Evolutionary conservation across 2,329 filamentous ascomycete species (phyloP).

Genomic region (Epichloe aotearoae): DNA sequence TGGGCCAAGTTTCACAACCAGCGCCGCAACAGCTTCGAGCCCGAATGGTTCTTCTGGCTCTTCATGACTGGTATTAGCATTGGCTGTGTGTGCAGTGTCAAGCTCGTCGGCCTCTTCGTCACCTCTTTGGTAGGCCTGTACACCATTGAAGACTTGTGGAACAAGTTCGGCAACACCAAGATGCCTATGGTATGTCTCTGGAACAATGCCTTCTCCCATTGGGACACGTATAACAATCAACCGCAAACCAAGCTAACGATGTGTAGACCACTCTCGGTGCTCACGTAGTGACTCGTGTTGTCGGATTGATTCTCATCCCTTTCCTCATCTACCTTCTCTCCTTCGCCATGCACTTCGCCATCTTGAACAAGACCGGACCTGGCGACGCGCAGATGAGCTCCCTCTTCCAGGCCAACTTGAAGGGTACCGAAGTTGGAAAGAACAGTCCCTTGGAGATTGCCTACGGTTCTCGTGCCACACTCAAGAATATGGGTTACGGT

Average conservation of each 20-base stretch:
- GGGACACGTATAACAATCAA: not conserved
- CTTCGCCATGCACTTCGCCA: slow-evolving; percentile 87
- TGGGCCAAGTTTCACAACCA: slow-evolving; percentile 94
- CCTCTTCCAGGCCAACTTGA: slow-evolving; percentile 92
- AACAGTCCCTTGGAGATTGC: slow-evolving; percentile 90
- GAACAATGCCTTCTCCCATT: not conserved
- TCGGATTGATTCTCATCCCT: slow-evolving; percentile 80
- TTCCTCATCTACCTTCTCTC: slow-evolving; percentile 89
- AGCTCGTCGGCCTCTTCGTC: slow-evolving; percentile 93
- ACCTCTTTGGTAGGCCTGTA: slow-evolving; percentile 92
- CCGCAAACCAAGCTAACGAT: not conserved
- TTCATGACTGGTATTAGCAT: slow-evolving; percentile 90
- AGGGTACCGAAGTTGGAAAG: slow-evolving; percentile 84
- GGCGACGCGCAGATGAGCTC: slow-evolving; percentile 99
- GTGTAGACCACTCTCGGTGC: slow-evolving; percentile 49
- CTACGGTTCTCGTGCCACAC: slow-evolving; percentile 72
- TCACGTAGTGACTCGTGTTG: slow-evolving; percentile 66
- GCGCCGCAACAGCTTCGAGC: slow-evolving; percentile 72
- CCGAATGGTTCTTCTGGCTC: slow-evolving; percentile 91
- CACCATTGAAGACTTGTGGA: slow-evolving; percentile 93
- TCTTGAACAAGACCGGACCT: slow-evolving; percentile 85
- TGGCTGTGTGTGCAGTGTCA: slow-evolving; percentile 95
- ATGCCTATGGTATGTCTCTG: slow-evolving; percentile 60
- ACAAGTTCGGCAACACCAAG: slow-evolving; percentile 88
- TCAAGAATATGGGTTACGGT: slow-evolving; percentile 99